Percentiles rank a stretch among this genome's conserved stretches.
Conservation (phyloP, 2,329 filamentous ascomycete genomes). For the Penicillium sp. region DNA sequence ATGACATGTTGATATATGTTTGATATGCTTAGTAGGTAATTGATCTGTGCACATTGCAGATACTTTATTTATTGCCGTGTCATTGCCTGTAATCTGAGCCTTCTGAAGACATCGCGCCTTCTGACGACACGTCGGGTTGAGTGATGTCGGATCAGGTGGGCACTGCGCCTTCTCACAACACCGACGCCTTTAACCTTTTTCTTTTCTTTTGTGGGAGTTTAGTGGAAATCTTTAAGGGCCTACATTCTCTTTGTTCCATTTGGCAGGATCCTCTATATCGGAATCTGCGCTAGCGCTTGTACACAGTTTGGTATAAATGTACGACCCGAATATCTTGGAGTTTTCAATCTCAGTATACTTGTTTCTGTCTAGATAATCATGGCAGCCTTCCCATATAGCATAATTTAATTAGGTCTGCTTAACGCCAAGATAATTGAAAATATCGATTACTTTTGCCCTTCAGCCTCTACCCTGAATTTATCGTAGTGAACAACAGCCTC, state of each 20-base stretch:
- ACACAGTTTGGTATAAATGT: neutral
- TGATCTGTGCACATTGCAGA: neutral
- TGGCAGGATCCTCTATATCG: neutral
- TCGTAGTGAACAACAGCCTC: constrained; percentile 39
- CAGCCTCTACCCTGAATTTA: neutral
- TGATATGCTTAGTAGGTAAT: neutral
- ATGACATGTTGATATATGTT: constrained; percentile 9
- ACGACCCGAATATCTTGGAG: neutral
- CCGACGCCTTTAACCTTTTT: neutral
- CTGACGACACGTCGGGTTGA: constrained; percentile 10
- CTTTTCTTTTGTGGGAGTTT: neutral
- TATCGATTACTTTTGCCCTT: neutral
- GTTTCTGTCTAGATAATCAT: neutral
- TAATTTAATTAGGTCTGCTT: neutral
- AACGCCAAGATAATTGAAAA: neutral
- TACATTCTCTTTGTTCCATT: neutral
- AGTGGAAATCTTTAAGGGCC: neutral
- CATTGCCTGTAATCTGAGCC: neutral
- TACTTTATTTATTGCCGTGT: neutral
- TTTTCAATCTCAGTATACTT: neutral
- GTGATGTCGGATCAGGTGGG: constrained; percentile 8
- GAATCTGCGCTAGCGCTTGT: neutral
- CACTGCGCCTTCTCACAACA: constrained; percentile 2
- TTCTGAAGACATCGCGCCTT: constrained; percentile 15
- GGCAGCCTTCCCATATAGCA: neutral